phyloP scores from a whole-genome alignment of 768 basidiomycete genomes.

The Hypholoma sublateritium region DNA sequence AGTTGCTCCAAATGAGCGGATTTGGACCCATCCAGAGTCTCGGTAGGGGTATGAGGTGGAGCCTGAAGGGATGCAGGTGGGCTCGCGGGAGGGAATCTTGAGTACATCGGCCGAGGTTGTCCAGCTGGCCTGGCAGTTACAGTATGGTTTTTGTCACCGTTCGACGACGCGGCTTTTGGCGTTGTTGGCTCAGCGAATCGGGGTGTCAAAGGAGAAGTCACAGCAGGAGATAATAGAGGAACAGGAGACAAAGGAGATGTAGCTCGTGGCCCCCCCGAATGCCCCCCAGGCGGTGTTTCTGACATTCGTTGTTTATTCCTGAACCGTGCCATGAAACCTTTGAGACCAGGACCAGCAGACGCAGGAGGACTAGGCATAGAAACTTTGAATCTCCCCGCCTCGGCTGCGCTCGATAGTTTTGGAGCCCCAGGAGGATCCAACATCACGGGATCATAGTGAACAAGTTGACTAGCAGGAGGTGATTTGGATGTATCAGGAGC shows the following conservation, averaged over 20 bases:
- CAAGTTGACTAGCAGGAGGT: constrained; percentile 34
- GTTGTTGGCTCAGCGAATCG: constrained; percentile 19
- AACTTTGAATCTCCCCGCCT: constrained; percentile 53
- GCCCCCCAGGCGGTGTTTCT: constrained; percentile 30
- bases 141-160: constrained; percentile 15
- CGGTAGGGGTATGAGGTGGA: constrained; percentile 13
- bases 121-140: constrained; percentile 17
- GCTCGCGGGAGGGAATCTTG: constrained; percentile 33
- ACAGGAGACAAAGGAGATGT: constrained; percentile 21
- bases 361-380: constrained; percentile 64
- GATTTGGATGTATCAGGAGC: constrained; percentile 40
- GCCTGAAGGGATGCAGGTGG: constrained; percentile 5
- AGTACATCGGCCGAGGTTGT: constrained; percentile 26
- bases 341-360: constrained; percentile 70
- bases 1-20: constrained; percentile 62
- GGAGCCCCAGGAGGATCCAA: constrained; percentile 34
- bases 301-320: constrained; percentile 47
- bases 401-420: constrained; percentile 44
- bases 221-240: neutral
- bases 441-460: constrained; percentile 41
- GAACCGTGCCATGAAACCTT: constrained; percentile 81
- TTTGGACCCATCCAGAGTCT: constrained; percentile 21
- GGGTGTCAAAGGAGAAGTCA: constrained; percentile 29
- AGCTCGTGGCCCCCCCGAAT: constrained; percentile 29
- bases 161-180: constrained; percentile 9